A percentile compares a stretch with the other conserved stretches of the same genome.
These are phyloP conservation scores for Cyclotella atomus DNA, from an alignment of 108 stramenopile species.

Conservation along the genomic window DNA sequence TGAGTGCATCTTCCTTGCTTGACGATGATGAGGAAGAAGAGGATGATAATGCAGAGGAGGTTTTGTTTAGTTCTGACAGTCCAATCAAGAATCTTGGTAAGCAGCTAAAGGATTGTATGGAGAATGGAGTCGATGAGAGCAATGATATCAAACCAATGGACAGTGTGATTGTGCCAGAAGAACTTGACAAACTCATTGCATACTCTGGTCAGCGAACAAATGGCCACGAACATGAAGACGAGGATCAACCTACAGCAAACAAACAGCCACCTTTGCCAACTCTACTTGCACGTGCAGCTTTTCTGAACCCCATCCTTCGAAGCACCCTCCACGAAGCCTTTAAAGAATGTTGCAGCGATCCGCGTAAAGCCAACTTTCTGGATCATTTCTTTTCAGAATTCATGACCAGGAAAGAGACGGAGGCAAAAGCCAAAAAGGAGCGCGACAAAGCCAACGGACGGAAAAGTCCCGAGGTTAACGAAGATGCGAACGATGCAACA, in stretches of 20 bases:
- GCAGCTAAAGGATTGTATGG: too few species aligned
- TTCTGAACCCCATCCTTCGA: conserved; percentile 60
- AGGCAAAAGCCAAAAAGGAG: too few species aligned
- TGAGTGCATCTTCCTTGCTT: too few species aligned
- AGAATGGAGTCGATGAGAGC: too few species aligned
- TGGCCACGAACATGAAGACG: too few species aligned
- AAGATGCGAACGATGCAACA: conserved; percentile 19
- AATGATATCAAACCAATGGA: too few species aligned
- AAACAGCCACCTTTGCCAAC: conserved; percentile 14
- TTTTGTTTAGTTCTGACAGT: conserved; percentile 21
- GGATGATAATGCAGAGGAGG: conserved; percentile 21
- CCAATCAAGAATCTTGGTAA: too few species aligned
- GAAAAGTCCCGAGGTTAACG: not conserved
- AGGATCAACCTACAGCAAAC: too few species aligned
- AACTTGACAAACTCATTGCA: not conserved
- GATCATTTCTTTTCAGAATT: conserved; percentile 52
- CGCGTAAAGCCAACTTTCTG: conserved; percentile 73
- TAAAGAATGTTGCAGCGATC: conserved; percentile 66
- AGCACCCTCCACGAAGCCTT: conserved; percentile 64
- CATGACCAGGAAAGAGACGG: too few species aligned
- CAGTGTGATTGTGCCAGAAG: too few species aligned
- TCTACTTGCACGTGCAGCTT: conserved; percentile 48
- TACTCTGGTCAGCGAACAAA: conserved; percentile 39
- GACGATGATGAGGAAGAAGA: not conserved
- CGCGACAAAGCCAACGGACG: conserved; percentile 4